phyloP scores from a whole-genome alignment of 2,329 filamentous ascomycete genomes.

The Monosporascus cannonballus region DNA sequence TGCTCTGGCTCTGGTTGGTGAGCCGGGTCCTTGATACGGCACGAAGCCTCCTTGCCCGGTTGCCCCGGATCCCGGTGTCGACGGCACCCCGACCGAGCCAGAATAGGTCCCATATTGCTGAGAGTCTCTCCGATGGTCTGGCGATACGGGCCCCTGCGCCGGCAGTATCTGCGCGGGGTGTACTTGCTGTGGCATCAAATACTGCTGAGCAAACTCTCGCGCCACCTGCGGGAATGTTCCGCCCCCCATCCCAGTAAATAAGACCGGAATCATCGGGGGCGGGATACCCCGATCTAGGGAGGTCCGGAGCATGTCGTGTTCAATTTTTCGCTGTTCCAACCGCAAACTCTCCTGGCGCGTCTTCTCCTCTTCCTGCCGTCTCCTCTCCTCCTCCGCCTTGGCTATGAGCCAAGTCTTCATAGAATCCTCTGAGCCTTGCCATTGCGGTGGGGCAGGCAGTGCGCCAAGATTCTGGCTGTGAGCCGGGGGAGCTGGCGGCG shows the following conservation, averaged over 20 bases:
- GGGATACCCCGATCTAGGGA: conserved; percentile 66
- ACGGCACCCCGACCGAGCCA: conserved; percentile 32
- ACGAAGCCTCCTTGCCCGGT: conserved; percentile 34
- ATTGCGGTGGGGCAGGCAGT: conserved; percentile 59
- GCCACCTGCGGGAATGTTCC: conserved; percentile 54
- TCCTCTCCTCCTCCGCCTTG: conserved; percentile 67
- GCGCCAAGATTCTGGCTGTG: conserved; percentile 41
- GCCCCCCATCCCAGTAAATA: conserved; percentile 67
- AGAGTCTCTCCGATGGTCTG: conserved; percentile 50
- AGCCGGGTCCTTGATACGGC: conserved; percentile 37
- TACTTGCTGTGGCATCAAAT: conserved; percentile 45
- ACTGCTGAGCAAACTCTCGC: conserved; percentile 64
- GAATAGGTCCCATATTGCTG: conserved; percentile 37
- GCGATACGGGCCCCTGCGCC: conserved; percentile 43
- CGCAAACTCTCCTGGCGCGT: conserved; percentile 58
- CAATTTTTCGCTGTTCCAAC: conserved; percentile 66
- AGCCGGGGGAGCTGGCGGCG: conserved; percentile 25
- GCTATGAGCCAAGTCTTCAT: conserved; percentile 67
- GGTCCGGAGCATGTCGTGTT: conserved; percentile 65
- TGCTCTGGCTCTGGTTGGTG: conserved; percentile 43
- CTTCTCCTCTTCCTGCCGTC: conserved; percentile 69
- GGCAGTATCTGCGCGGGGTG: conserved; percentile 46
- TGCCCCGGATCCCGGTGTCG: conserved; percentile 36
- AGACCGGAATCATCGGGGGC: conserved; percentile 66
- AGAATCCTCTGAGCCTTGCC: conserved; percentile 62